Evolutionary conservation across 2,329 filamentous ascomycete species (phyloP), one percentile per base, ranked within the genome.

Genomic region (Aureobasidium uvarum): DNA sequence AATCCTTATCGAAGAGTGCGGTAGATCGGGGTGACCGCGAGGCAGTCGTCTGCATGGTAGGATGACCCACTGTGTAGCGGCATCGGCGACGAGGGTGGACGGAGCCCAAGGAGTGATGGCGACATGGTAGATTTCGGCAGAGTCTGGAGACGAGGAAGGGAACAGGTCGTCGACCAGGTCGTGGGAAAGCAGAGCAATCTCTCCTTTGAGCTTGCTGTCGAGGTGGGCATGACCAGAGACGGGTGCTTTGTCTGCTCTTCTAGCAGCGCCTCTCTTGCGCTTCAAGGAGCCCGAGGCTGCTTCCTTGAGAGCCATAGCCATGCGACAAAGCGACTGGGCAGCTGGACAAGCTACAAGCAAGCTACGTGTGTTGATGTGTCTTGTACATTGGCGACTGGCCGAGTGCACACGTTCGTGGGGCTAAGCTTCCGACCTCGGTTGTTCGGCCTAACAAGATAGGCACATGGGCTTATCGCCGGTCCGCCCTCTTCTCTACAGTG

Each of bases 121-220:
- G 68, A 92, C 83, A 74, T 92, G 46, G 28, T 50, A 48, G 23
- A 64, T 45, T 8, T 66, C 60, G 28, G 18, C 62, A 25, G 18
- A 41, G 66, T 62, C 67, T 59, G 43, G 18, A 13, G n/a, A 60
- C 4, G 43, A 60, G 43, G 13, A 64, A 4, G 90, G 87, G 78
- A 96, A 92, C 60, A 98, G 83, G 73, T 96, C 90, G 54, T 84
- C 81, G 72, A 93, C 92, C 60, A 99, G 83, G 76, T 96, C 92
- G 72, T 92, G 89, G 14, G 94, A 96, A 62, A 98, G 78, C 69
- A 95, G 85, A 68, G 92, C 95, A 68, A 93, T 84, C 74, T 96
- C 91, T 62, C 91, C 91, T 77, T 89, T 91, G 72, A 96, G 83
- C 75, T 90, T 89, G 74, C 92, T 90, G 77, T 96, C 92, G 65